phyloP scores from a whole-genome alignment of 192 early-diverging fungal genomes.

The Backusella luteola region DNA sequence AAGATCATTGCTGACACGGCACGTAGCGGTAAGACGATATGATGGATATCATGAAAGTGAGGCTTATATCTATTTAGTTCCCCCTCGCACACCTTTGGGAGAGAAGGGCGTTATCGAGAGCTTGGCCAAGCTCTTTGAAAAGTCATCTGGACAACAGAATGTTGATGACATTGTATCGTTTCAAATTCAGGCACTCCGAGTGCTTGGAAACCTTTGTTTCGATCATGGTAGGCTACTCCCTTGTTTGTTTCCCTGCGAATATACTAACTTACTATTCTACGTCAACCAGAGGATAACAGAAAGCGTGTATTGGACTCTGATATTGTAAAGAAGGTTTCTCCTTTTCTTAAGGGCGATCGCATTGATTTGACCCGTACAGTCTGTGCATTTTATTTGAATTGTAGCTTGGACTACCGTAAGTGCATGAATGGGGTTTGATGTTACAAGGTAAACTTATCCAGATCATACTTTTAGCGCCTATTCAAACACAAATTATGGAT shows the following conservation, averaged over 20 bases:
- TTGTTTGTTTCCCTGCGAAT: background rate
- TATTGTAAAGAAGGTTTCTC: slow-evolving; percentile 31
- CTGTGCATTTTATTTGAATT: slow-evolving; percentile 50
- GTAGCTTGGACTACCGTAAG: slow-evolving; percentile 50
- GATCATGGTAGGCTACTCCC: slow-evolving; percentile 43
- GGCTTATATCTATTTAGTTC: slow-evolving; percentile 25
- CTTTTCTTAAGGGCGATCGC: slow-evolving; percentile 27
- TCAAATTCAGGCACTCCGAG: slow-evolving; percentile 45
- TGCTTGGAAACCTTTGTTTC: slow-evolving; percentile 53
- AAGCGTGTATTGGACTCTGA: slow-evolving; percentile 36
- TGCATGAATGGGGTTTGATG: background rate
- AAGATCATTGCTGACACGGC: slow-evolving; percentile 8
- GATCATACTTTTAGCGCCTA: slow-evolving; percentile 32
- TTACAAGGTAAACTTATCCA: background rate
- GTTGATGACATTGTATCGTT: slow-evolving; percentile 7
- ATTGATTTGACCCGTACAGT: slow-evolving; percentile 40
- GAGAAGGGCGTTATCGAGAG: slow-evolving; percentile 36
- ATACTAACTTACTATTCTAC: background rate
- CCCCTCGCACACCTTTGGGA: slow-evolving; percentile 44
- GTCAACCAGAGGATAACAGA: slow-evolving; percentile 44
- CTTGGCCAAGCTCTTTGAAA: slow-evolving; percentile 35
- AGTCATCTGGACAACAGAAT: slow-evolving; percentile 15
- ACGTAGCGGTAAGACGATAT: slow-evolving; percentile 4
- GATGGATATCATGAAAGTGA: background rate
- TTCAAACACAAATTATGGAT: slow-evolving; percentile 34